Base-by-base conservation (phyloP, 2,329 filamentous ascomycete genomes). In the Diaporthe velutina region DNA sequence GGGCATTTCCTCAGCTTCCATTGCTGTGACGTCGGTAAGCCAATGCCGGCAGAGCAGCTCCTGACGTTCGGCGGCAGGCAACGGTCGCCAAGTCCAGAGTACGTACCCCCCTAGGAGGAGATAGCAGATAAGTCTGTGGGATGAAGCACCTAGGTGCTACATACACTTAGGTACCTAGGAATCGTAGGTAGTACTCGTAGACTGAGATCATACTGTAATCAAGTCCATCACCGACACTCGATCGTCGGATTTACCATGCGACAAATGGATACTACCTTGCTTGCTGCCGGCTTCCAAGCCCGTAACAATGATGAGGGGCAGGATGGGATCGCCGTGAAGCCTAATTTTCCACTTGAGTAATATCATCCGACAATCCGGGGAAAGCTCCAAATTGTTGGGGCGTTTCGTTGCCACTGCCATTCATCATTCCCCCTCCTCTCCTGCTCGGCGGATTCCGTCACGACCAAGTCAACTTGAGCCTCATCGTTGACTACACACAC, bases 381-480 rank as follows among this genome's bases (percentile, higher is more conserved):
- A 64, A 54, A 61, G 57, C 57, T 64, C 45, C 70, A 72, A 72
- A 61, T 64, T 54, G 55, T 64, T 72, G 57, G 70, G 57, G 45
- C 25, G 33, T 54, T 50, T 17, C 28, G 55, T 72, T 45, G 70
- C 70, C 70, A 72, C 57, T 52, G 50, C 40, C 55, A 40, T 30
- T 15, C 45, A 52, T 33, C 9, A 35, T 7, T 22, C 5, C 5
- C 40, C 50, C 19, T 40, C 28, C 30, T 33, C n/a, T 30, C 19
- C 38, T 17, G 17, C 33, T 13, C 25, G 8, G 25, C 28, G 3
- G 25, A 28, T 28, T 42, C 12, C 38, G 25, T 30, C 22, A 33
- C 58, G 10, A 15, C 17, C 42, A 30, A 45, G 12, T 22, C 54
- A 17, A n/a, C 4, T 6, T 30, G 30, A n/a, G 40, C 54, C 17